Evolutionary conservation across 106 monocot genomes (phyloP).

Genomic region (Platanthera guangdongensis): DNA sequence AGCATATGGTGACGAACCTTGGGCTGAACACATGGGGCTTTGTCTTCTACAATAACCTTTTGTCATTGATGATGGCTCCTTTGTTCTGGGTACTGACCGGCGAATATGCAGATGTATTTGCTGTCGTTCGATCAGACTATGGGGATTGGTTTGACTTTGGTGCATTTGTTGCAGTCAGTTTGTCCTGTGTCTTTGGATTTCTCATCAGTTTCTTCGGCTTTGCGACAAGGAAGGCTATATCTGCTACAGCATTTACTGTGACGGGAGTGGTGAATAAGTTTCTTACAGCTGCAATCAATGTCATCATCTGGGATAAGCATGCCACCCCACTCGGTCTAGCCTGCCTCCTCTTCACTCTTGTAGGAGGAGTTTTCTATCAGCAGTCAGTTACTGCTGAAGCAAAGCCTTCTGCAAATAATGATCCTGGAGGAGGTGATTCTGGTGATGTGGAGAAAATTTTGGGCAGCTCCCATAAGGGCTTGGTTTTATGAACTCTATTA

Average conservation of each 20-base stretch:
- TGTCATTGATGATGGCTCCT: conserved; percentile 73
- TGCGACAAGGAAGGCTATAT: conserved; percentile 85
- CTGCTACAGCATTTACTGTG: conserved; percentile 87
- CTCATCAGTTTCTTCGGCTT: conserved; percentile 94
- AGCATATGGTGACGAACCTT: conserved; percentile 76
- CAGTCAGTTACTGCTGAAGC: conserved; percentile 52
- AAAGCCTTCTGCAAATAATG: conserved; percentile 11
- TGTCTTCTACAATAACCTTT: conserved; percentile 80
- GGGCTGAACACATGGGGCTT: conserved; percentile 90
- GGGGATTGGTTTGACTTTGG: conserved; percentile 30
- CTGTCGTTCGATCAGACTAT: conserved; percentile 20
- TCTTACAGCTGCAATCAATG: conserved; percentile 83
- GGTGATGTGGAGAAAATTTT: conserved; percentile 29
- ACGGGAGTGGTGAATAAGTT: conserved; percentile 93
- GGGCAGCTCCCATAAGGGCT: conserved; percentile 26
- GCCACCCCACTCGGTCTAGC: conserved; percentile 52
- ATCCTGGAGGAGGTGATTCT: conserved; percentile 15
- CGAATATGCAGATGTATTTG: conserved; percentile 61
- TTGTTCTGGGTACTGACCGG: conserved; percentile 75
- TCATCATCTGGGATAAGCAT: conserved; percentile 90
- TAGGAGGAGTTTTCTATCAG: conserved; percentile 84
- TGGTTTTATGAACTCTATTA: conserved; percentile 21
- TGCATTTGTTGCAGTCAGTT: conserved; percentile 58
- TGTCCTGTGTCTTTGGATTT: conserved; percentile 78
- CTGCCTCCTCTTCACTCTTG: conserved; percentile 67